Base-by-base conservation (phyloP, 495 filamentous ascomycete species). In the Hyphodiscus hymeniophilus region DNA sequence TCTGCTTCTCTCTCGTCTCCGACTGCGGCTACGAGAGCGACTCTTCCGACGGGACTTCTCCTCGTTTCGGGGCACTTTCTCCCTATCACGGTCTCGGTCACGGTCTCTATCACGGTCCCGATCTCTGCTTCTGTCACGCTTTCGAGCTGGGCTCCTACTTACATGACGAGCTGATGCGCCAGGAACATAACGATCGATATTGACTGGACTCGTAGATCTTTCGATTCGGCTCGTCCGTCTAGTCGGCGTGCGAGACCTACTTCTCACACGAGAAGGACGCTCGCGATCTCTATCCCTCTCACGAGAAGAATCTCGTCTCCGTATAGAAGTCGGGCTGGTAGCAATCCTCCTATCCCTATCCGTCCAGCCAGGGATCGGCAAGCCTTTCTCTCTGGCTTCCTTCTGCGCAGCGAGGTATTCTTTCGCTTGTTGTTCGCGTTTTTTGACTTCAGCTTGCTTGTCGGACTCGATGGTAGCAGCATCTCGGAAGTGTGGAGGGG, bases 121-220 rank as follows among this genome's bases (percentile, higher is more conserved):
- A 54, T 41, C 59, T 56, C 45, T 65, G 56, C 43, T 64, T 50
- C 51, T 45, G 4, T 47, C 44, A 0, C 55, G 47, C 22, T 45
- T 58, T 24, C 55, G 47, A 26, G 38, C n/a, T 31, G 46, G 51
- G n/a, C 47, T 50, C 13, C 55, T 55, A 26, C 52, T 49, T 7
- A 44, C 40, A 1, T 48, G 48, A 15, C 47, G 50, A 30, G 16
- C 35, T 3, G 39, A 42, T 21, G 46, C 62, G n/a, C 48, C 54
- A 15, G 75, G 75, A n/a, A 77, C 67, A 51, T 80, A 78, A 6
- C 75, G 69, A 59, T 80, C 74, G 51, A 75, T 73, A 7, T 76
- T 69, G 22, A 52, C 38, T n/a, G 54, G 57, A 38, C 47, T 68
- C 54, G 26, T 69, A 62, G 33, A 74, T 65, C 55, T 75, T 68